Evolutionary conservation across 169 alveolate genomes (phyloP), one percentile per base, ranked within the genome.

Genomic region (Cryptosporidium parvum): DNA sequence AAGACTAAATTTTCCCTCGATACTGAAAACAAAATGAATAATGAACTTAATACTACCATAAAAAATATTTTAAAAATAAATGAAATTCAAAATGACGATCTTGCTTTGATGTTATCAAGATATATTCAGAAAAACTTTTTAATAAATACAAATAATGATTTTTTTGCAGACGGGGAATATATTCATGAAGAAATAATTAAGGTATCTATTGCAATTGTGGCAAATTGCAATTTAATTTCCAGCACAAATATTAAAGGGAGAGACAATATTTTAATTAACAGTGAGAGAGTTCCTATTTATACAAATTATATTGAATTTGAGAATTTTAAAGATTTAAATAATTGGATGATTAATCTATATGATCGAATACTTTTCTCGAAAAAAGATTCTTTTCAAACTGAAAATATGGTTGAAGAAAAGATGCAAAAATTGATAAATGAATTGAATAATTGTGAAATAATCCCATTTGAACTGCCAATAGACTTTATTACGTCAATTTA

Each of bases 281-380:
- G 4, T 14, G 21, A 69, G 10, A 65, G 21, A 39, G 8, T n/a
- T 26, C 21, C 84, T 7, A 0, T 26, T 18, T 21, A 18, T n/a
- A 73, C 31, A 29, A 53, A 59, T 73, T 73, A 33, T 52, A 56
- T 53, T n/a, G 86, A 73, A 3, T 73, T 73, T 59, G 44, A 73
- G n/a, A 73, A 18, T 56, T 21, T 53, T 52, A 39, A 12, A 31
- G 70, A 56, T 35, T 7, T 56, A 44, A 73, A 73, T 31, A 23
- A 56, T 29, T 73, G 86, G 86, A 26, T 73, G 2, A 53, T n/a
- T 16, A 42, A 16, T 14, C 21, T 73, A 16, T 31, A 37, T 53
- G 48, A 51, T 10, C 35, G 44, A 18, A n/a, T 21, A 10, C 23
- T 73, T 37, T 73, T 73, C 56, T 14, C 69, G 9, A 73, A 56